phyloP scores from a whole-genome alignment of 306 rosid species.

The Begonia loranthoides region DNA sequence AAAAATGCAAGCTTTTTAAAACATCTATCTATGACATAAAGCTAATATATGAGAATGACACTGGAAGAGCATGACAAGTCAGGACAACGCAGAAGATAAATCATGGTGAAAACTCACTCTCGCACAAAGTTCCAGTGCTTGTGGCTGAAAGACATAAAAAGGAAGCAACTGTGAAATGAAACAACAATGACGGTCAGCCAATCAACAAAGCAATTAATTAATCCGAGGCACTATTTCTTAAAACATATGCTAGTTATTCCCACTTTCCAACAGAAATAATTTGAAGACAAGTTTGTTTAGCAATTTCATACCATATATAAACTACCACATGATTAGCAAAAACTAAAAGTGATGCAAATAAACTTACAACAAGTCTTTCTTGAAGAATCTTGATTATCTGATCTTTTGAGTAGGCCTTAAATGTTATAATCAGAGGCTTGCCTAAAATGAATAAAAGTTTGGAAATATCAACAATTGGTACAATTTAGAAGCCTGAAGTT shows the following conservation, averaged over 20 bases:
- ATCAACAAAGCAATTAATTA: too few species aligned
- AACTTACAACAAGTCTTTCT: slow-evolving; percentile 60
- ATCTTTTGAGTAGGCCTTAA: slow-evolving; percentile 62
- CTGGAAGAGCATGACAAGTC: not conserved
- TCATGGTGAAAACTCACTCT: slow-evolving; percentile 30
- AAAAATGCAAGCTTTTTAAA: too few species aligned
- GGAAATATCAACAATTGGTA: slow-evolving; percentile 1
- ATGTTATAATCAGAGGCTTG: slow-evolving; percentile 68
- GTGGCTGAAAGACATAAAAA: slow-evolving; percentile 50
- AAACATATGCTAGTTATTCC: slow-evolving; percentile 9
- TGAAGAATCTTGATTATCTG: slow-evolving; percentile 75
- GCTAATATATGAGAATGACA: too few species aligned
- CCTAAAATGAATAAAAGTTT: slow-evolving; percentile 28
- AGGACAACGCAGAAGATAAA: not conserved
- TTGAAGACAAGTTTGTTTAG: not conserved
- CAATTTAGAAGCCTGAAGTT: not conserved
- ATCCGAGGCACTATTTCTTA: not conserved
- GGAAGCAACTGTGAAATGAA: slow-evolving; percentile 46
- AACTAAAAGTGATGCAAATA: slow-evolving; percentile 3
- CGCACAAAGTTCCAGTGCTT: slow-evolving; percentile 88
- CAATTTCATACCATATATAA: not conserved
- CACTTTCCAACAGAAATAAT: not conserved
- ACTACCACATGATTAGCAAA: not conserved
- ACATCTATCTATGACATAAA: too few species aligned
- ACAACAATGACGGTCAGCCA: not conserved